Evolutionary conservation across 1,284 basidiomycete species (phyloP).

Genomic region (Omphalotus olearius): DNA sequence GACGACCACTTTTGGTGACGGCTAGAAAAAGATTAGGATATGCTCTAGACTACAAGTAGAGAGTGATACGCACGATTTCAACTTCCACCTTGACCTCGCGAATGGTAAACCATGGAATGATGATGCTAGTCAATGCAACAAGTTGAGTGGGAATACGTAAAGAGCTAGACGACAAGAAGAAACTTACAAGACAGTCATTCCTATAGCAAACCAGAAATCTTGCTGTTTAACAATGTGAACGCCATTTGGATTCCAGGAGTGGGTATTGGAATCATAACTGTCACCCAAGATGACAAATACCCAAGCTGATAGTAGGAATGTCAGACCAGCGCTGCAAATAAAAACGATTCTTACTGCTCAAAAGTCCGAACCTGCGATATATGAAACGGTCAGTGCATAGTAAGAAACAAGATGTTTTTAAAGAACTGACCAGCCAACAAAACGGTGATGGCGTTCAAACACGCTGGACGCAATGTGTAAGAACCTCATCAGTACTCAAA

Average conservation of each 20-base stretch:
- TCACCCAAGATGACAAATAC: conserved; percentile 67
- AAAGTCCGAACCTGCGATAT: conserved; percentile 43
- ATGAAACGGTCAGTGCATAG: not conserved
- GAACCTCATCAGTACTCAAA: not conserved
- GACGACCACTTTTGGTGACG: conserved; percentile 64
- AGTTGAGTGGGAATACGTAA: not conserved
- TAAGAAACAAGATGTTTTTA: conserved; percentile 14
- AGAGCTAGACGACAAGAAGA: not conserved
- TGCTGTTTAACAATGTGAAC: conserved; percentile 59
- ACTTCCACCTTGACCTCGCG: conserved; percentile 70
- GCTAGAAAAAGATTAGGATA: conserved; percentile 32
- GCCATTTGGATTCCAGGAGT: conserved; percentile 55
- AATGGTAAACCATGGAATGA: conserved; percentile 73
- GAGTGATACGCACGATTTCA: conserved; percentile 53
- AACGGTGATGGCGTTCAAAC: conserved; percentile 68
- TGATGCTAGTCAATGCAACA: conserved; percentile 38
- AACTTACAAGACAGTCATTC: conserved; percentile 69
- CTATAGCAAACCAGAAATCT: conserved; percentile 73
- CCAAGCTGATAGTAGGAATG: conserved; percentile 37
- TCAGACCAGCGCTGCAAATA: conserved; percentile 1
- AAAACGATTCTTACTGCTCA: conserved; percentile 41
- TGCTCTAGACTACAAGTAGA: not conserved
- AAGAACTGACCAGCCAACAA: conserved; percentile 57
- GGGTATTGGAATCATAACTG: conserved; percentile 54
- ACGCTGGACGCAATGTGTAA: conserved; percentile 33